phyloP scores from a whole-genome alignment of 2,329 filamentous ascomycete genomes.

The Remersonia thermophila region DNA sequence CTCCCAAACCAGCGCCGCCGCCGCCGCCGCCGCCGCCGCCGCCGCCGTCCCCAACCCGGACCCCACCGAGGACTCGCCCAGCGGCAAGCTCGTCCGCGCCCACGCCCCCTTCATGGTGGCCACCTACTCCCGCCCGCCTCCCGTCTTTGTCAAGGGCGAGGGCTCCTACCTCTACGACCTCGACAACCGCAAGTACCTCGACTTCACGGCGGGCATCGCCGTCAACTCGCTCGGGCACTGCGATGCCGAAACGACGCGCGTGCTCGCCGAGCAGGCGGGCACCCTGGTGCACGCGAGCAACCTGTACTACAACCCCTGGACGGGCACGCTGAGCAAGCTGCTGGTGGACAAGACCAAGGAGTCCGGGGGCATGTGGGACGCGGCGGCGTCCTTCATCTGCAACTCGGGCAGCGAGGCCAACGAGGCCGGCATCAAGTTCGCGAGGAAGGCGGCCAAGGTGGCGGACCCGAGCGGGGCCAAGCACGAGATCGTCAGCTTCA shows the following conservation, averaged over 20 bases:
- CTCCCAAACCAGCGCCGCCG: conserved; percentile 26
- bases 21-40: conserved; percentile 24
- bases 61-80: conserved; percentile 60
- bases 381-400: conserved; percentile 74
- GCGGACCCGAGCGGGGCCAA: conserved; percentile 61
- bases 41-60: conserved; percentile 51
- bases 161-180: conserved; percentile 85
- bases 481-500: conserved; percentile 78
- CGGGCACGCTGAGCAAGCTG: conserved; percentile 72
- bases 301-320: conserved; percentile 95
- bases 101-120: conserved; percentile 85
- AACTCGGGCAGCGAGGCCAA: conserved; percentile 97
- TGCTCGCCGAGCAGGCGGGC: conserved; percentile 68
- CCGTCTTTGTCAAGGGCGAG: conserved; percentile 78
- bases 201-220: conserved; percentile 92
- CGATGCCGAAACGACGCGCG: conserved; percentile 61
- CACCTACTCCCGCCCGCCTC: conserved; percentile 81
- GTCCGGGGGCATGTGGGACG: conserved; percentile 71
- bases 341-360: conserved; percentile 70
- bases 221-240: conserved; percentile 89
- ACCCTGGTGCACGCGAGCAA: conserved; percentile 88
- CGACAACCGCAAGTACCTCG: conserved; percentile 79
- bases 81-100: conserved; percentile 59
- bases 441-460: conserved; percentile 76
- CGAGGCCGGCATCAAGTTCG: conserved; percentile 94